Evolutionary conservation across 2,329 filamentous ascomycete genomes (phyloP).

Genomic region (Thelonectria discophora): DNA sequence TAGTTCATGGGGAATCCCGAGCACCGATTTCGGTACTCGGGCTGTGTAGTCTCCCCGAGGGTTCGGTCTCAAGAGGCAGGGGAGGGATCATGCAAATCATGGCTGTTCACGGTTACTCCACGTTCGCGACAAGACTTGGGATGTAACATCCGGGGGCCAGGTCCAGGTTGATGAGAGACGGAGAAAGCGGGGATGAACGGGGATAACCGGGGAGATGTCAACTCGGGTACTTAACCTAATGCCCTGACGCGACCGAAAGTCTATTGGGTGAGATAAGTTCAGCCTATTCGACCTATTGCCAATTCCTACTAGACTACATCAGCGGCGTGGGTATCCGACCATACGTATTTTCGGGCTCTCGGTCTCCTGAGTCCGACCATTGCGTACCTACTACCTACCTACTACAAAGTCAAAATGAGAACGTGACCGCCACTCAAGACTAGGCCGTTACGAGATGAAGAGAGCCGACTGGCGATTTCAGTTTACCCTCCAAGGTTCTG

Average conservation of each 20-base stretch:
- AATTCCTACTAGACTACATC: no score
- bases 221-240: no score
- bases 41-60: not conserved
- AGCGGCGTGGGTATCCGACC: no score
- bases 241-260: not conserved
- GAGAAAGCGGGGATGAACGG: not conserved
- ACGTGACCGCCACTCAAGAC: no score
- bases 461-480: no score
- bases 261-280: not conserved
- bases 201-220: not conserved
- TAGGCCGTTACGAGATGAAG: no score
- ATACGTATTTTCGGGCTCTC: no score
- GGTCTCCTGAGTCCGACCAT: no score
- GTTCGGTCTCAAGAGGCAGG: not conserved
- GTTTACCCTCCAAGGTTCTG: no score
- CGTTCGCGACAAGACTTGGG: not conserved
- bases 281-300: no score
- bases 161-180: not conserved
- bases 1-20: not conserved
- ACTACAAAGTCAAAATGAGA: no score
- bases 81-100: not conserved
- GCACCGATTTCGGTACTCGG: not conserved
- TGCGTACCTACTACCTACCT: no score
- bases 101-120: not conserved
- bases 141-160: not conserved